phyloP scores from a whole-genome alignment of 306 rosid species.

The Dalbergia oliveri region DNA sequence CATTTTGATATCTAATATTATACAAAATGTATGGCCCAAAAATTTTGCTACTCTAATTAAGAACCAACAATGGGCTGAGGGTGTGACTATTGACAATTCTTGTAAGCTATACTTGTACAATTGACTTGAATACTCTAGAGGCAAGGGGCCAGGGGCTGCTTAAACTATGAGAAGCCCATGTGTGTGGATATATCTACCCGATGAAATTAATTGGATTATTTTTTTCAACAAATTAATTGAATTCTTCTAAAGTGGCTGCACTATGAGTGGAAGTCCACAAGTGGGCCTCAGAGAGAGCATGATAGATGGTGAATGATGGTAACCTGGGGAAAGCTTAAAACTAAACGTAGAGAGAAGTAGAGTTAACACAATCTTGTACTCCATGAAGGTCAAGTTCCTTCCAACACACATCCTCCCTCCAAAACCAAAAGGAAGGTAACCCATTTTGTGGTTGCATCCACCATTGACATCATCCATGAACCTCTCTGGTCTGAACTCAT shows the following conservation, averaged over 20 bases:
- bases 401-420: constrained; percentile 99
- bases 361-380: constrained; percentile 81
- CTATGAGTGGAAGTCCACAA: constrained; percentile 63
- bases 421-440: constrained; percentile 88
- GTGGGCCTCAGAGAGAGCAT: constrained; percentile 82
- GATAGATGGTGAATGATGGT: constrained; percentile 75
- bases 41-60: no score
- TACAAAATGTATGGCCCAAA: no score
- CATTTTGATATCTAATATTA: no score
- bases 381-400: constrained; percentile 80
- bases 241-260: constrained; percentile 52
- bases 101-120: background rate
- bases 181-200: background rate
- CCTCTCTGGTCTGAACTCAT: constrained; percentile 70
- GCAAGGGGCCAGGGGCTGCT: background rate
- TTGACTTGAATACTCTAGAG: background rate
- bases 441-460: constrained; percentile 91
- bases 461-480: constrained; percentile 67
- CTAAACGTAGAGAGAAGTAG: constrained; percentile 71
- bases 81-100: background rate
- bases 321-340: constrained; percentile 65
- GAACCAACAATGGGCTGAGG: no score
- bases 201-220: background rate
- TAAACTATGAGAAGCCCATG: background rate
- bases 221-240: background rate